These are phyloP conservation scores for Solanum paucissectum DNA, from an alignment of 257 asterid genomes.

Conservation along the genomic window DNA sequence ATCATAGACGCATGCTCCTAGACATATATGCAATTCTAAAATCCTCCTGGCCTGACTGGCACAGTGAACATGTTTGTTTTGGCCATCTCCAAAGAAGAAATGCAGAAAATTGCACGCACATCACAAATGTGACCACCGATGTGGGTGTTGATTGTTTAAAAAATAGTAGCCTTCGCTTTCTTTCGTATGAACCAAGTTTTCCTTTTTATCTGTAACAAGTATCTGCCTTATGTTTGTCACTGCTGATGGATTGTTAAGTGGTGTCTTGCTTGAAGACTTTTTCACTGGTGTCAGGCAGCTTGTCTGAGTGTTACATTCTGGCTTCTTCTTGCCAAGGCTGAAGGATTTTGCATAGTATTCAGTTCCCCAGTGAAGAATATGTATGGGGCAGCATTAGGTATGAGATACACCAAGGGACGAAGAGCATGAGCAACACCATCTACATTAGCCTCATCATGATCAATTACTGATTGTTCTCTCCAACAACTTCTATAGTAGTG, in stretches of 20 bases:
- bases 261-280: not conserved
- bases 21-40: not conserved
- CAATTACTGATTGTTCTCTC: not conserved
- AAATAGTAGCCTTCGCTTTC: not conserved
- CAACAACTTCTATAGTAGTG: not conserved
- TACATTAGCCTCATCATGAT: not conserved
- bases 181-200: constrained; percentile 2
- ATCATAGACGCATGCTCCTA: not conserved
- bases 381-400: not conserved
- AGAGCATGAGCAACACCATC: not conserved
- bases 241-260: not conserved
- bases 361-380: not conserved
- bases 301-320: not conserved
- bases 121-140: not conserved
- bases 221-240: not conserved
- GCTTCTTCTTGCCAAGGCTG: not conserved
- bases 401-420: not conserved
- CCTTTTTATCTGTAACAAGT: constrained; percentile 34
- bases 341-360: not conserved
- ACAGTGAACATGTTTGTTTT: not conserved
- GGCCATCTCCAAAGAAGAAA: not conserved
- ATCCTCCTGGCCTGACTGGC: not conserved
- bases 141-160: not conserved
- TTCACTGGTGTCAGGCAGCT: not conserved
- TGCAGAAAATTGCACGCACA: not conserved